Conservation (phyloP, 139 green algal genomes). For the Nannochloris sp. region DNA sequence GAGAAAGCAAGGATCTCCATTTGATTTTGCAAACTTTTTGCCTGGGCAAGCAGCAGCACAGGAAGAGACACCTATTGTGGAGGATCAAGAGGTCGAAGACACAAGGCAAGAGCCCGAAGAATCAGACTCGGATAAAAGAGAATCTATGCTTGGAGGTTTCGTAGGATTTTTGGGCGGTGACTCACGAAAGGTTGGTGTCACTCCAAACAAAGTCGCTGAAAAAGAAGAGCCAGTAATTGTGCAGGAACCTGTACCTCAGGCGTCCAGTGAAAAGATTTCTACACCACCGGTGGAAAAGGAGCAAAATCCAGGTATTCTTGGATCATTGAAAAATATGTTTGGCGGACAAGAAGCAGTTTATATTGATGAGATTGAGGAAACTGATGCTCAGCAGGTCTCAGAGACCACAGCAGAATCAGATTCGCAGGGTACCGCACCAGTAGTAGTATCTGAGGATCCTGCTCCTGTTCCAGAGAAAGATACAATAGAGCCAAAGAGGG, state of each 20-base stretch:
- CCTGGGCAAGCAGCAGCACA: background rate
- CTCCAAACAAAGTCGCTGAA: background rate
- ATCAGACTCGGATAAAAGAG: background rate
- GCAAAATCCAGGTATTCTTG: background rate
- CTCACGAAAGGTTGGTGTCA: background rate
- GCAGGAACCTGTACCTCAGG: conserved; percentile 3
- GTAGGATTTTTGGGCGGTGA: background rate
- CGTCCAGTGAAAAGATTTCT: conserved; percentile 1
- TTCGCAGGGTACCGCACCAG: background rate
- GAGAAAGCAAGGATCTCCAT: background rate
- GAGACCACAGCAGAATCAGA: background rate
- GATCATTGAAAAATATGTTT: conserved; percentile 1
- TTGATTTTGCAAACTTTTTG: background rate
- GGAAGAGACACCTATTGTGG: background rate
- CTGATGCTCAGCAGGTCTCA: background rate
- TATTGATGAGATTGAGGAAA: conserved; percentile 15
- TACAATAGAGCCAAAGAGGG: conserved; percentile 15
- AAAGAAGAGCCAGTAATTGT: conserved; percentile 5
- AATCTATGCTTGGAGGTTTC: background rate
- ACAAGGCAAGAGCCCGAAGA: conserved; percentile 4
- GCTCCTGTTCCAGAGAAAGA: conserved; percentile 8
- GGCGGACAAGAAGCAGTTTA: conserved; percentile 3
- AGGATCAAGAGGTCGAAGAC: conserved; percentile 8
- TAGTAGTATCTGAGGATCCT: background rate
- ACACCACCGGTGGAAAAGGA: background rate